phyloP scores from a whole-genome alignment of 805 yeast genomes.

The Wickerhamiella slavikovae region DNA sequence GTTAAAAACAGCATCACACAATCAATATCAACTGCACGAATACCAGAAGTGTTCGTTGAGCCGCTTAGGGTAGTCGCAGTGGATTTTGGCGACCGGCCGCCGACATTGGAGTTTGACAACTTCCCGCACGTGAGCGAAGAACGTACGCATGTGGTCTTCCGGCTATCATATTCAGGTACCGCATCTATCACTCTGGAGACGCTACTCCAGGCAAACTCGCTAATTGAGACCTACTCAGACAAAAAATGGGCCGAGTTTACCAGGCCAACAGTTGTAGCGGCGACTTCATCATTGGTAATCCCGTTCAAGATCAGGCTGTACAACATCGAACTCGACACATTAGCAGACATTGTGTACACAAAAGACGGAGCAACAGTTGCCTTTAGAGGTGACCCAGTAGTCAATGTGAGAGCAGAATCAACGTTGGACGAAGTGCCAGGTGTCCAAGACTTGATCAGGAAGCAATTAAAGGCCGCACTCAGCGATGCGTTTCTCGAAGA shows the following conservation, averaged over 20 bases:
- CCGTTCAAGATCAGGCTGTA: constrained; percentile 14
- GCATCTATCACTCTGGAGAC: constrained; percentile 52
- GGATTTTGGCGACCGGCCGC: constrained; percentile 55
- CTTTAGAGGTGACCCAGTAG: constrained; percentile 15
- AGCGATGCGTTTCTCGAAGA: constrained; percentile 16
- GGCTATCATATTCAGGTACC: constrained; percentile 54
- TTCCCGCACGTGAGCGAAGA: constrained; percentile 27
- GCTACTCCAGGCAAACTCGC: constrained; percentile 56
- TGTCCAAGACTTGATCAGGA: constrained; percentile 11
- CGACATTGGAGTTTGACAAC: constrained; percentile 53
- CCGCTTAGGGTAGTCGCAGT: constrained; percentile 44
- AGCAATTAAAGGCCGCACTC: constrained; percentile 11
- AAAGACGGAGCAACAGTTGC: constrained; percentile 14
- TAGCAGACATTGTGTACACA: constrained; percentile 16
- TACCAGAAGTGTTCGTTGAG: constrained; percentile 16
- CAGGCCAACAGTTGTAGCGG: constrained; percentile 12
- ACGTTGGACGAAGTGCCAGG: constrained; percentile 17
- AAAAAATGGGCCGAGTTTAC: constrained; percentile 9
- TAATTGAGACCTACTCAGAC: constrained; percentile 22
- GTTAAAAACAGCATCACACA: constrained; percentile 22
- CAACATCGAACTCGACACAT: constrained; percentile 13
- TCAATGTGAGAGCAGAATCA: constrained; percentile 12
- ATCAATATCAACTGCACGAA: constrained; percentile 15
- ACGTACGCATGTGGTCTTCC: constrained; percentile 43
- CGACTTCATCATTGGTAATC: constrained; percentile 11